A percentile compares a stretch with the other conserved stretches of the same genome.
Conservation (phyloP, 176 grass and related monocot genomes). For the Zizania latifolia region DNA sequence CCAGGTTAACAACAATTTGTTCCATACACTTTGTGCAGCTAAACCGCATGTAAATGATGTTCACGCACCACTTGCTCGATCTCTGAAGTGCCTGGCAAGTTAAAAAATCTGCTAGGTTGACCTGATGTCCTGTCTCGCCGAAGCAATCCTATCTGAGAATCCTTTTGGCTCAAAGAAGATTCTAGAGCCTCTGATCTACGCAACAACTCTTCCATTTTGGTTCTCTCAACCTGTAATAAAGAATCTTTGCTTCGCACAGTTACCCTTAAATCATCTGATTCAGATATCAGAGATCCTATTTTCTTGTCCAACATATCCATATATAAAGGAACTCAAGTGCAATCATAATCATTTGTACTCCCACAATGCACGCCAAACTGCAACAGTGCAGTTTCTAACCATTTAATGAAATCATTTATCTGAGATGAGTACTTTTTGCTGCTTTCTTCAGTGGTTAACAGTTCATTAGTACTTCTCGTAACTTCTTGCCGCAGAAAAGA, state of each 20-base stretch:
- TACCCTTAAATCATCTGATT: constrained; percentile 63
- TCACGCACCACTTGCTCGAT: constrained; percentile 75
- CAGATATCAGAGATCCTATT: constrained; percentile 57
- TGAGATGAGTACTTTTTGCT: constrained; percentile 63
- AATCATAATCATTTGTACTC: constrained; percentile 43
- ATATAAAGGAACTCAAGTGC: constrained; percentile 46
- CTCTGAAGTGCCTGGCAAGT: constrained; percentile 60
- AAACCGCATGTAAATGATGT: background rate
- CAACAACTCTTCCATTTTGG: constrained; percentile 63
- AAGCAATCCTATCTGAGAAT: constrained; percentile 54
- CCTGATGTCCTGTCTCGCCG: constrained; percentile 37
- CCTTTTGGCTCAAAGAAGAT: constrained; percentile 59
- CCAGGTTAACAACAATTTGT: background rate
- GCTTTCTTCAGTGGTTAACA: constrained; percentile 72
- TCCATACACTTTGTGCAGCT: background rate
- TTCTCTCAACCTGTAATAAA: constrained; percentile 66
- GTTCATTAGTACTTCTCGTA: constrained; percentile 82
- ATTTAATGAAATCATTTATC: constrained; percentile 58
- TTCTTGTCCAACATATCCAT: constrained; percentile 67
- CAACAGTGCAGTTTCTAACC: constrained; percentile 60
- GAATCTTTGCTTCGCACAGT: constrained; percentile 72
- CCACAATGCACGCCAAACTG: constrained; percentile 49
- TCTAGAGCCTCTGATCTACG: constrained; percentile 74
- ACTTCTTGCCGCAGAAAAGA: constrained; percentile 95
- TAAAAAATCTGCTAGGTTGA: constrained; percentile 50